Evolutionary conservation across 75 land plant genomes (phyloP).

Genomic region (Pinus albicaulis): DNA sequence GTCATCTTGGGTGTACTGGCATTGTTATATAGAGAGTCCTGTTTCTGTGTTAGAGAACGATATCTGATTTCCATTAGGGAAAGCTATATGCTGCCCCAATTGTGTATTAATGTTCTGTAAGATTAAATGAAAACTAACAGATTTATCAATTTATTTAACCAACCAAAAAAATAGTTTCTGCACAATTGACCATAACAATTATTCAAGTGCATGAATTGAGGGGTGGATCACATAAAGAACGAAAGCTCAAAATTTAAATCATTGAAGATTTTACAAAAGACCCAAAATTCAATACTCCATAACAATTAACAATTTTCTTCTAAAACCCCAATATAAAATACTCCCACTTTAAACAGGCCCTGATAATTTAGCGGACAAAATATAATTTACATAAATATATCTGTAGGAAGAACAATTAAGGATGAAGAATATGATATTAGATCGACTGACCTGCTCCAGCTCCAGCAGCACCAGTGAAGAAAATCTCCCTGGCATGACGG

Average conservation of each 20-base stretch:
- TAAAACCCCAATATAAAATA: neutral
- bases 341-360: neutral
- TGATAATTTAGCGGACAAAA: neutral
- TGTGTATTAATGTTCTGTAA: too few species aligned
- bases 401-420: neutral
- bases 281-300: neutral
- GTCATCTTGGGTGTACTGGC: too few species aligned
- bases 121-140: too few species aligned
- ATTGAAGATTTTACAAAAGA: neutral
- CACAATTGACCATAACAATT: too few species aligned
- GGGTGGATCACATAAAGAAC: too few species aligned
- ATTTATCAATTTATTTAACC: too few species aligned
- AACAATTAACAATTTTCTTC: neutral
- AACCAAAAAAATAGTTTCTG: too few species aligned
- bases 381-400: conserved; percentile 2
- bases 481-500: conserved; percentile 27
- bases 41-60: too few species aligned
- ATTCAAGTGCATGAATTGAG: too few species aligned
- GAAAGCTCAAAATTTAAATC: neutral
- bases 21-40: too few species aligned
- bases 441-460: conserved; percentile 57
- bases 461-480: conserved; percentile 70
- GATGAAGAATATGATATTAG: neutral
- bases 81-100: too few species aligned
- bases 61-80: too few species aligned